These are phyloP conservation scores for Globisporangium rhizosaccharum DNA, from an alignment of 352 stramenopile genomes.

Conservation along the genomic window DNA sequence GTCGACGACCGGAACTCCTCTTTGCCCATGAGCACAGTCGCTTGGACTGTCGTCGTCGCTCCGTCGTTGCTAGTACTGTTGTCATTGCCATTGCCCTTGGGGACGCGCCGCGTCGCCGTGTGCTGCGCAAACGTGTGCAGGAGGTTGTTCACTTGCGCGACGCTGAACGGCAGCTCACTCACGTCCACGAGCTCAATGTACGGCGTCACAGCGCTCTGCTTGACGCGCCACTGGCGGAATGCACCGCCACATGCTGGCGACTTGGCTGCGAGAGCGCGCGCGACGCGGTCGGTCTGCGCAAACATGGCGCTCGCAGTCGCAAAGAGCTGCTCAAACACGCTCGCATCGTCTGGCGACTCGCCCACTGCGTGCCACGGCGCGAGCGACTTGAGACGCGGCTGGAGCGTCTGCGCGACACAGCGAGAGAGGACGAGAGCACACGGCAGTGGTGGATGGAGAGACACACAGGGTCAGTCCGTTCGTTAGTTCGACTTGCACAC, in stretches of 20 bases:
- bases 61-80: too few species aligned
- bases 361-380: conserved; percentile 9
- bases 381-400: too few species aligned
- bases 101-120: conserved; percentile 1
- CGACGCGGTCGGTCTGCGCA: conserved; percentile 4
- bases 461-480: too few species aligned
- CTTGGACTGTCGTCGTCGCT: not conserved
- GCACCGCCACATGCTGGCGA: not conserved
- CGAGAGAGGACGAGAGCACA: too few species aligned
- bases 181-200: conserved; percentile 3
- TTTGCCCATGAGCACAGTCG: conserved; percentile 5
- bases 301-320: conserved; percentile 1
- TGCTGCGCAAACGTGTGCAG: conserved; percentile 1
- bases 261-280: not conserved
- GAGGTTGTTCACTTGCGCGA: conserved; percentile 5
- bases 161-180: conserved; percentile 7
- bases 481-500: too few species aligned
- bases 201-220: not conserved
- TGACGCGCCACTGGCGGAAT: conserved; percentile 2
- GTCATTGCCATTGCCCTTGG: not conserved
- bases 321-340: conserved; percentile 1
- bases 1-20: not conserved
- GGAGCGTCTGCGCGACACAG: too few species aligned
- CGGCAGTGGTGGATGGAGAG: too few species aligned
- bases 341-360: not conserved